phyloP scores from a whole-genome alignment of 352 stramenopile genomes.

The Albugo laibachii region DNA sequence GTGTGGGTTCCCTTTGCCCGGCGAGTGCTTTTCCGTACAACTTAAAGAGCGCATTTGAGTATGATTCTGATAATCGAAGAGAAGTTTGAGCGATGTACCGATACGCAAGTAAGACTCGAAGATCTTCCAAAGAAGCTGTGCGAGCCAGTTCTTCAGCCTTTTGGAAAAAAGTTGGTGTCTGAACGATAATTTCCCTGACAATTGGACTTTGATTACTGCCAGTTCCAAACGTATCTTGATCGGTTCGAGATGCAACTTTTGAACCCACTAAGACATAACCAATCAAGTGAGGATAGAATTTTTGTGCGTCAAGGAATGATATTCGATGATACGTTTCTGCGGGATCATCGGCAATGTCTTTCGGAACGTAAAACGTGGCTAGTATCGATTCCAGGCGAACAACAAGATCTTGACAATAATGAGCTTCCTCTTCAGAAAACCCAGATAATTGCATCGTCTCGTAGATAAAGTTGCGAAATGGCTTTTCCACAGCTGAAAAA shows the following conservation, averaged over 20 bases:
- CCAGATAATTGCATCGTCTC: constrained; percentile 49
- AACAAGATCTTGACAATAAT: constrained; percentile 26
- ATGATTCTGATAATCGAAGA: constrained; percentile 28
- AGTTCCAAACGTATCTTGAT: no score
- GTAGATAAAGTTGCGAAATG: constrained; percentile 61
- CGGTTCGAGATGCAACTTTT: constrained; percentile 9
- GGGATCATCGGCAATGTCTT: constrained; percentile 78
- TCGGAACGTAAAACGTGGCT: constrained; percentile 69
- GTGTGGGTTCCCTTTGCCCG: constrained; percentile 72
- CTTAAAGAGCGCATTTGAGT: constrained; percentile 77
- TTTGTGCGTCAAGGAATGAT: constrained; percentile 24
- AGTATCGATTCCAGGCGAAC: constrained; percentile 74
- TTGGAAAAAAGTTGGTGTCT: constrained; percentile 33
- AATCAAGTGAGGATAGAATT: constrained; percentile 33
- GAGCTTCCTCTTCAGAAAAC: constrained; percentile 12
- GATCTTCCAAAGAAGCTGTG: constrained; percentile 16
- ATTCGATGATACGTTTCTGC: constrained; percentile 82
- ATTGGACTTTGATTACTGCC: no score
- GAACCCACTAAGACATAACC: constrained; percentile 29
- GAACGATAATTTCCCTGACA: constrained; percentile 20
- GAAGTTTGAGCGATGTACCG: constrained; percentile 26
- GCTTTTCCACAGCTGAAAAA: constrained; percentile 44
- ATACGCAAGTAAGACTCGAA: constrained; percentile 30
- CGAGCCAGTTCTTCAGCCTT: constrained; percentile 19
- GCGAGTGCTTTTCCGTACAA: constrained; percentile 69